Evolutionary conservation across 768 basidiomycete genomes (phyloP), one percentile per base, ranked within the genome.

Genomic region (Mrakia blollopis): DNA sequence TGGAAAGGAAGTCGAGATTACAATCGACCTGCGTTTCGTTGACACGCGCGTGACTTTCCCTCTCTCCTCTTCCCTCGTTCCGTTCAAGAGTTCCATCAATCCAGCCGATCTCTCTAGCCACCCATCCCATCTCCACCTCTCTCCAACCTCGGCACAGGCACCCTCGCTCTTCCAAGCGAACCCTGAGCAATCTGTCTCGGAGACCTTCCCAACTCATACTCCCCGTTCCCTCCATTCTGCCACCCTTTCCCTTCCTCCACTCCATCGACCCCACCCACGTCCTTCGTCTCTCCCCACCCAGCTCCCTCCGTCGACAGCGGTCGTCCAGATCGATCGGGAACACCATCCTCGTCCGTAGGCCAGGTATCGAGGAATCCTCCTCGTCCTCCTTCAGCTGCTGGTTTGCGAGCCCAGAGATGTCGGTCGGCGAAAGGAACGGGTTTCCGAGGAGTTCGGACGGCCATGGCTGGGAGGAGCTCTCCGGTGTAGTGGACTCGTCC

Each of bases 381-480:
- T 23, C 76, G 71, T 3, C 76, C 76, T 8, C 74, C 74, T 1
- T n/a, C 11, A 14, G n/a, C 7, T 14, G 47, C 35, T 6, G 70
- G 62, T 41, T 44, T 21, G 6, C 76, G 70, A 39, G 76, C 62
- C 71, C 72, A 77, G n/a, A 52, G 30, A 50, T 72, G 76, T n/a
- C 76, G 71, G n/a, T 72, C 76, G 5, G 60, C 71, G 30, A 67
- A 73, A 21, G 76, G 71, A 16, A 73, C 72, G 39, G 76, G 71
- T 37, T 77, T 77, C n/a, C 44, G 62, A 23, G 76, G 76, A 32
- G 76, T 77, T 35, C 60, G 21, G 65, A 77, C 30, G 16, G 76
- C 76, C 72, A 77, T 73, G 30, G 76, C 76, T 18, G 76, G 76
- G 28, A 77, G 65, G n/a, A 73, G 63, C 41, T 77, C 76, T 63